Evolutionary conservation across 768 basidiomycete species (phyloP).

Genomic region (Heimioporus sp.): DNA sequence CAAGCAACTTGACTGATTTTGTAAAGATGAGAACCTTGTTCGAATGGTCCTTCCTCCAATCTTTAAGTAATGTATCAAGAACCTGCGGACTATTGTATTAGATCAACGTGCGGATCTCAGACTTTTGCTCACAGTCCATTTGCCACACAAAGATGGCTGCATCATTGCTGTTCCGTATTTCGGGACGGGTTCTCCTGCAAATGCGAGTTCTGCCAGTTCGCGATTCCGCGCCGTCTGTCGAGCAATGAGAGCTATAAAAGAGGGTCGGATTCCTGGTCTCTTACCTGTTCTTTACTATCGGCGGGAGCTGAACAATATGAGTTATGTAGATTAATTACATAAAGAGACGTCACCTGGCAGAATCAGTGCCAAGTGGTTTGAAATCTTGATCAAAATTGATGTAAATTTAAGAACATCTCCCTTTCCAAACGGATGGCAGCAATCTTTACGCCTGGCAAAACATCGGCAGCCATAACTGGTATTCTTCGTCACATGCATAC

Average conservation of each 20-base stretch:
- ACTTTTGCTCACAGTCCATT: conserved; percentile 65
- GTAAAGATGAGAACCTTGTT: conserved; percentile 96
- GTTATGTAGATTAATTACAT: not conserved
- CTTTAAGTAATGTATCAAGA: conserved; percentile 59
- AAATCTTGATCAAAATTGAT: conserved; percentile 80
- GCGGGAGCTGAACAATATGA: conserved; percentile 48
- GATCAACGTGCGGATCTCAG: not conserved
- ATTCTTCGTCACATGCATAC: conserved; percentile 37
- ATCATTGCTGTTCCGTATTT: conserved; percentile 64
- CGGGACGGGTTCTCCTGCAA: conserved; percentile 54
- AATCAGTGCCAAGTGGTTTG: conserved; percentile 86
- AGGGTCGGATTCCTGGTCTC: not conserved
- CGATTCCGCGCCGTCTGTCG: conserved; percentile 52
- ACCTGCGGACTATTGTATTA: conserved; percentile 45
- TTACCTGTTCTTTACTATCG: conserved; percentile 69
- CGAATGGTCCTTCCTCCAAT: conserved; percentile 59
- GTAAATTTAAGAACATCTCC: conserved; percentile 72
- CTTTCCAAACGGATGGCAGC: conserved; percentile 45
- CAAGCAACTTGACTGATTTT: conserved; percentile 85
- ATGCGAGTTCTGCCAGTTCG: conserved; percentile 58
- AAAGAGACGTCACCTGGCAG: conserved; percentile 58
- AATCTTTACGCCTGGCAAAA: conserved; percentile 54
- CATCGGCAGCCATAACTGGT: conserved; percentile 1
- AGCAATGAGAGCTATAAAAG: not conserved
- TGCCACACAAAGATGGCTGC: conserved; percentile 71